Conservation (phyloP, 768 basidiomycete species). For the Russula sp. region DNA sequence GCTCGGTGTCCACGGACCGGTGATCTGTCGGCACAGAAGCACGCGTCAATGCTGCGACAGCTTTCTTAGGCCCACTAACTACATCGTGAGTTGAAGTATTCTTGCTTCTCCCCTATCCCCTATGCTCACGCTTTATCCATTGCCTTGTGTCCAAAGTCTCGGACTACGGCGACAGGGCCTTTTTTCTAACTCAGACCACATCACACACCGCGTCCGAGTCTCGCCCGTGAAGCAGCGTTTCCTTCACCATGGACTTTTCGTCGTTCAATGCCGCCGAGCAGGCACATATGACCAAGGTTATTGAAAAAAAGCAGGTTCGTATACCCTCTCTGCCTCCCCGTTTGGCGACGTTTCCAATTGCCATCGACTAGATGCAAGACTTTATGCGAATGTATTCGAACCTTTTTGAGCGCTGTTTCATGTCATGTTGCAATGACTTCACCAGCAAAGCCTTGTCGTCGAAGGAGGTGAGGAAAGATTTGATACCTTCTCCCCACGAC, state of each 20-base stretch:
- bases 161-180: not conserved
- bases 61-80: not conserved
- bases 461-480: constrained; percentile 66
- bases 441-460: constrained; percentile 90
- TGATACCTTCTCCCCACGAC: constrained; percentile 6
- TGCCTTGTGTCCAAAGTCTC: not conserved
- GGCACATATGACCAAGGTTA: constrained; percentile 91
- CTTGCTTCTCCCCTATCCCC: not conserved
- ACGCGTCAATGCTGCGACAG: not conserved
- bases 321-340: not conserved
- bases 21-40: no score
- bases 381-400: constrained; percentile 93
- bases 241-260: constrained; percentile 79
- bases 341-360: constrained; percentile 12
- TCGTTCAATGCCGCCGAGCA: constrained; percentile 86
- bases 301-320: constrained; percentile 93
- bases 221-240: constrained; percentile 6
- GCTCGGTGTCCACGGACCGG: no score
- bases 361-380: constrained; percentile 83
- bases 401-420: constrained; percentile 96
- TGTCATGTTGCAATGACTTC: constrained; percentile 92
- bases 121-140: not conserved
- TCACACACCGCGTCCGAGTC: constrained; percentile 22
- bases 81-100: constrained; percentile 9
- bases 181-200: not conserved